Base-by-base conservation (phyloP, 345 rosid genomes). In the Arabis hirsuta region DNA sequence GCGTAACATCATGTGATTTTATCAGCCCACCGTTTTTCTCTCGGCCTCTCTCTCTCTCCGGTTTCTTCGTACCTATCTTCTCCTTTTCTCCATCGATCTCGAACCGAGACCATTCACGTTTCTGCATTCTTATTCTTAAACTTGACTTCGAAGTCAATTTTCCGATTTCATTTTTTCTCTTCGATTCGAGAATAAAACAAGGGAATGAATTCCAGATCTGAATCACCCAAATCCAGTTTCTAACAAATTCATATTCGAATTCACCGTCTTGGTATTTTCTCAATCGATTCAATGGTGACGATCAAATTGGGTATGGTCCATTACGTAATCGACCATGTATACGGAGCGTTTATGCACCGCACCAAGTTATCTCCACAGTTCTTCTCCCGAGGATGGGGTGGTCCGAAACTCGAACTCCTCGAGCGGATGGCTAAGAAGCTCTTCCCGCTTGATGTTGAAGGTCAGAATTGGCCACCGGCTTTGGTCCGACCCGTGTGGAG, bases 371-470 rank as follows among this genome's bases (percentile, higher is more conserved):
- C 87, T 64, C 85, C 94, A 2, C 99, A 88, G 3, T 91, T 95
- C 69, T 95, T 95, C 78, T 91, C 99, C 4, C 76, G 90, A 51
- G 99, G 99, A 4, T 95, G 99, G 97, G 99, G 98, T 42, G 97
- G 98, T 24, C 69, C 86, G 3, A 87, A 91, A 85, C 98, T 95
- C 29, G 94, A 83, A 39, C 81, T 95, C 62, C 81, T 95, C 59
- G 98, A 95, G 83, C 87, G 85, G 47, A 78, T 95, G 87, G 84
- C 84, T 22, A 71, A 81, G 53, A 84, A 88, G 72, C 74, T 95
- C 22, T 95, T 95, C 75, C 99, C 96, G 6, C n/a, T 68, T 16
- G 87, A 87, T 14, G 66, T 77, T 11, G 84, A 77, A 42, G 88
- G 88, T 27, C 96, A 83, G 32, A 91, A 82, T 59, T 85, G 87